A percentile compares a stretch with the other conserved stretches of the same genome.
These are phyloP conservation scores for Excoecaria cochinchinensis DNA, from an alignment of 345 rosid genomes.

Conservation along the genomic window DNA sequence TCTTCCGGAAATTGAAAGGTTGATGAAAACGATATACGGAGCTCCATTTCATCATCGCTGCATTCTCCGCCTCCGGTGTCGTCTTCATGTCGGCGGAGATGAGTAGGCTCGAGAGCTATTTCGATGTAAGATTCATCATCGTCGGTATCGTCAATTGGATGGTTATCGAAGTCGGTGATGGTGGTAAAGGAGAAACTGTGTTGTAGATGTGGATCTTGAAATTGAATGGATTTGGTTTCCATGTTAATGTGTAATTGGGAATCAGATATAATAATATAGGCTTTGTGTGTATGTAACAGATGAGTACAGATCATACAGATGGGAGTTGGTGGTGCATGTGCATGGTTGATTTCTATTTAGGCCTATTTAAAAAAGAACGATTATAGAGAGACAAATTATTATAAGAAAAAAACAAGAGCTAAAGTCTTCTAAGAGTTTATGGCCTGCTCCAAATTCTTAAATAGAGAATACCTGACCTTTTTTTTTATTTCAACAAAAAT, in stretches of 20 bases:
- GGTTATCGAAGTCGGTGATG: slow-evolving; percentile 19
- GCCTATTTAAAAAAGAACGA: too few species aligned
- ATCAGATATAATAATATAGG: background rate
- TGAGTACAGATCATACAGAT: slow-evolving; percentile 2
- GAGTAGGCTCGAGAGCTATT: slow-evolving; percentile 30
- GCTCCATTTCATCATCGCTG: slow-evolving; percentile 16
- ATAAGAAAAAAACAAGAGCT: too few species aligned
- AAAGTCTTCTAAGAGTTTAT: too few species aligned
- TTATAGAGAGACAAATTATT: too few species aligned
- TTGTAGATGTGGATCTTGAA: slow-evolving; percentile 8
- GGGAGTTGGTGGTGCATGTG: background rate
- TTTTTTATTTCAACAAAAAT: too few species aligned
- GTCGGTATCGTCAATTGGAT: background rate
- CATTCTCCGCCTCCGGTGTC: background rate
- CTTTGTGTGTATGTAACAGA: background rate
- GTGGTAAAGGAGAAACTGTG: slow-evolving; percentile 13
- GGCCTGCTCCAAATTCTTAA: too few species aligned
- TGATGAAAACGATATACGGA: slow-evolving; percentile 37
- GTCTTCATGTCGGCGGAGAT: background rate
- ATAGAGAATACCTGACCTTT: too few species aligned
- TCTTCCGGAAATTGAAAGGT: background rate
- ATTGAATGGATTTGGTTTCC: slow-evolving; percentile 2
- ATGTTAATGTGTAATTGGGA: background rate
- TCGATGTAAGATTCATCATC: slow-evolving; percentile 40
- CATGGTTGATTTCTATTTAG: background rate